phyloP scores from a whole-genome alignment of 1,284 basidiomycete species.

The Trichosporon coremiiforme region DNA sequence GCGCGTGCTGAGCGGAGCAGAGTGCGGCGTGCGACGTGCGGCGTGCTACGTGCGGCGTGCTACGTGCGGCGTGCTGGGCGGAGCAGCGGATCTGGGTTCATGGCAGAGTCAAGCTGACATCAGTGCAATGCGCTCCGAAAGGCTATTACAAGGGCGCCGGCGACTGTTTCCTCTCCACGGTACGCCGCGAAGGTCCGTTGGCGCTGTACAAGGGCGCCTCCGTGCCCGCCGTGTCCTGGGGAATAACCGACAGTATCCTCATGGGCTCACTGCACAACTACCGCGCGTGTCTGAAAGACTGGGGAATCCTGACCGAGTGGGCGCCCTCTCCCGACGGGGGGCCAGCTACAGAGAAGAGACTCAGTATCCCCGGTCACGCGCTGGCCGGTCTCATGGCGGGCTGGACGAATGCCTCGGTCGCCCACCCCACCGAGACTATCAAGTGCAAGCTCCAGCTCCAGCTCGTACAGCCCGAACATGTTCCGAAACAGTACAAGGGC shows the following conservation, averaged over 20 bases:
- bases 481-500: constrained; percentile 44
- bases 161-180: constrained; percentile 42
- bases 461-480: constrained; percentile 42
- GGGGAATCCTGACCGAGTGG: constrained; percentile 47
- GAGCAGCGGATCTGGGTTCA: not conserved
- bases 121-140: constrained; percentile 54
- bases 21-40: not conserved
- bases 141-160: constrained; percentile 52
- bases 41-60: not conserved
- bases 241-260: constrained; percentile 55
- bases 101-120: not conserved
- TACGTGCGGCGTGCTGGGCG: not conserved
- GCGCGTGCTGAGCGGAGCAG: no score
- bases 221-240: constrained; percentile 56
- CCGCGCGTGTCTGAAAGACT: constrained; percentile 42
- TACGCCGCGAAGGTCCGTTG: constrained; percentile 42
- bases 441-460: constrained; percentile 57
- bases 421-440: constrained; percentile 57
- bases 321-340: constrained; percentile 28
- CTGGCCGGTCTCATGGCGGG: constrained; percentile 54
- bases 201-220: constrained; percentile 57
- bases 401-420: constrained; percentile 54
- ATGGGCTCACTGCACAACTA: constrained; percentile 58
- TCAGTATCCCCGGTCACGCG: constrained; percentile 51
- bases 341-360: constrained; percentile 25